Evolutionary conservation across 208 protist genomes (phyloP).

Genomic region (Phytomonas sp.): DNA sequence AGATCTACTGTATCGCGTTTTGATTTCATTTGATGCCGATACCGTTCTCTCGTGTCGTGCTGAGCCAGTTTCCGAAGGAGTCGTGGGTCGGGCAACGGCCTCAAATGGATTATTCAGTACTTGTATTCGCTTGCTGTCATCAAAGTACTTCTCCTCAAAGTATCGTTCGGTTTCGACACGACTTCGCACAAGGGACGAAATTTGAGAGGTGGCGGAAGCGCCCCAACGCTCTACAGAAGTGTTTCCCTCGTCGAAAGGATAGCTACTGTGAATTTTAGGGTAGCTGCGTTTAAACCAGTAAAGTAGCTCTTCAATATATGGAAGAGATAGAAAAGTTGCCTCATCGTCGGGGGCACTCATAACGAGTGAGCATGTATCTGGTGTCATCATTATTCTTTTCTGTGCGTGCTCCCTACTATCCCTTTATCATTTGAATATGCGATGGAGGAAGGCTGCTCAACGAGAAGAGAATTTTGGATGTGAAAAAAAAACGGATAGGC

Average conservation of each 20-base stretch:
- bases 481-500: background rate
- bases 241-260: slow-evolving; percentile 9
- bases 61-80: background rate
- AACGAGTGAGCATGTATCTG: slow-evolving; percentile 17
- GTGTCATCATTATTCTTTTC: background rate
- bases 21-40: background rate
- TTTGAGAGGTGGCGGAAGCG: background rate
- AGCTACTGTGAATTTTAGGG: background rate
- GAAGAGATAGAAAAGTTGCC: slow-evolving; percentile 62
- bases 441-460: background rate
- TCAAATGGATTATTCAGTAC: background rate
- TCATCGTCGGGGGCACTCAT: slow-evolving; percentile 29
- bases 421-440: slow-evolving; percentile 1
- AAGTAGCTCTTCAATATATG: slow-evolving; percentile 49
- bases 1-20: background rate
- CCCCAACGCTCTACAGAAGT: background rate
- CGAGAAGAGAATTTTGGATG: background rate
- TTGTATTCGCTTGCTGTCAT: background rate
- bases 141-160: slow-evolving; percentile 2
- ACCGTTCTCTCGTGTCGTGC: background rate
- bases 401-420: background rate
- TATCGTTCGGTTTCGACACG: background rate
- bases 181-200: background rate
- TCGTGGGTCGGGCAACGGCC: background rate
- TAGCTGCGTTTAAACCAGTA: background rate